Evolutionary conservation across 164 flowering plant genomes (phyloP), one percentile per base, ranked within the genome.

Genomic region (Tinospora cordifolia): DNA sequence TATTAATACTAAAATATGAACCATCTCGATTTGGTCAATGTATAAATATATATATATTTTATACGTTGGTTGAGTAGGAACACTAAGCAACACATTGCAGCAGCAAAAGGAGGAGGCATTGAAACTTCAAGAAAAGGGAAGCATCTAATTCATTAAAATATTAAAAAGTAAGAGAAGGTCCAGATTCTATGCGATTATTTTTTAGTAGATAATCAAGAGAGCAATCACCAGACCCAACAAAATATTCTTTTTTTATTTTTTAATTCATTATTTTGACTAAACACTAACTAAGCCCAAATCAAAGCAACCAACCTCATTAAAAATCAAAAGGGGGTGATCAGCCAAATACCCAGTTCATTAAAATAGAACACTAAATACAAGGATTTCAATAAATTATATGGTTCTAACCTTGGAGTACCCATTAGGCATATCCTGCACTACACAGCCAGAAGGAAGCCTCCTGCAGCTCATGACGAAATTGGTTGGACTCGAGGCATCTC

Each of bases 381-480:
- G 4, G 25, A 62, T 2, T 9, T 7, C 38, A 62, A 3, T 62
- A 40, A 41, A 41, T 9, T 40, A 36, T 58, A 36, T 49, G 30
- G 67, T 62, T 41, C 14, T 58, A 83, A 91, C 98, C 93, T 94
- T 94, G 19, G 96, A 90, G 83, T 89, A 92, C 24, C 98, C 98
- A 80, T 90, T 94, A 5, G 95, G 97, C 95, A 94, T 88, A 80
- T 92, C 98, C 82, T 94, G 92, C 38, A 94, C 96, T 4, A 94
- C 86, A 73, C 94, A 91, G 25, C 98, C 98, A 3, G 98, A 94
- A 71, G 98, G 98, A 65, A 91, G 92, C 80, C 92, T 88, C 84
- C 97, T 78, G 79, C 91, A 87, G 72, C 24, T 83, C 44, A 81
- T 70, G 70, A 81, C 71, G 70, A 71, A 86, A 2, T 84, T 25